Evolutionary conservation across 371 early-diverging fungal species (phyloP), one percentile per base, ranked within the genome.

Genomic region (Gilbertella persicaria): DNA sequence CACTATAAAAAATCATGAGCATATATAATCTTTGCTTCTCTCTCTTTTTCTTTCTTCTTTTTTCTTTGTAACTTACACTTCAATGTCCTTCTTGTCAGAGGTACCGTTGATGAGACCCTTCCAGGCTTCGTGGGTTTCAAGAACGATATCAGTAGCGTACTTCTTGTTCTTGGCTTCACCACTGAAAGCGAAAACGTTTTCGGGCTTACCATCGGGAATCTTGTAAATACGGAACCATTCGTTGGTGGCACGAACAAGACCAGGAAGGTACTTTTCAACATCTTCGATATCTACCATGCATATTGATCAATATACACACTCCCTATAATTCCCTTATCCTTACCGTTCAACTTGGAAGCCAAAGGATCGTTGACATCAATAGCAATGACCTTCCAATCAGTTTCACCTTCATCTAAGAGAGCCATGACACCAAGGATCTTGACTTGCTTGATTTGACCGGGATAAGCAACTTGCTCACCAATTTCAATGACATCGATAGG

Each of bases 211-310:
- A 83, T 97, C 96, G 45, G 98, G 96, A 65, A 97, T 89, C 80
- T 98, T 97, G 91, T 98, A 97, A 73, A 93, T 88, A 65, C 90
- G 88, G 91, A 98, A 97, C 98, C 98, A 98, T 71, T 94, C 92
- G 65, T 89, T 87, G 37, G 96, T 94, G 55, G 91, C 92, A 58
- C 90, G 86, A 46, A 98, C 74, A 20, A 97, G 85, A 47, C 96
- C 97, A 29, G 97, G 97, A 58, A 91, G 82, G 67, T 90, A 84
- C 69, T 85, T 86, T 75, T 95, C 93, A 60, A 99, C 91, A 75
- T 99, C 98, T 67, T 93, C 92, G 60, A 96, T 87, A 70, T 94
- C 90, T 78, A 58, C 35, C n/a, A n/a, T 24, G 19, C 17, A 24
- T 53, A 52, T 26, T 5, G n/a, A 7, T 42, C 10, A 21, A 14